These are phyloP conservation scores for Carnegiea gigantea DNA, from an alignment of 179 eudicot genomes.

Conservation along the genomic window DNA sequence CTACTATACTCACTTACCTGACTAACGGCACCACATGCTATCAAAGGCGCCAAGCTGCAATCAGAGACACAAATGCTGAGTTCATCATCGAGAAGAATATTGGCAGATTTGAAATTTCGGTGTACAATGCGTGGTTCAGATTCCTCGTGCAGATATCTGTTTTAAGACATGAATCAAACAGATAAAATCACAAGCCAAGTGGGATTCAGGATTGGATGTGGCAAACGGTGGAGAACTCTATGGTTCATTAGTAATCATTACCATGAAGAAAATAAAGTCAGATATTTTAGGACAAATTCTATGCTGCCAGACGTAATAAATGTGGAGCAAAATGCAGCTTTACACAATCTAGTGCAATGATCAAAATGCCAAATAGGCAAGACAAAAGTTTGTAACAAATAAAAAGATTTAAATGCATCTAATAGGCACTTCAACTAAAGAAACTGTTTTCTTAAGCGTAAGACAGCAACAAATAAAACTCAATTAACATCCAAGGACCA, in stretches of 20 bases:
- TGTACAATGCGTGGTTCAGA: constrained; percentile 90
- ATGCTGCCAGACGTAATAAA: too few relatives aligned
- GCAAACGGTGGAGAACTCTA: background rate
- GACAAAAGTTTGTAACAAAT: background rate
- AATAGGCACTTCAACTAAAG: background rate
- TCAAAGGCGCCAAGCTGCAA: constrained; percentile 87
- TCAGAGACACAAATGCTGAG: constrained; percentile 84
- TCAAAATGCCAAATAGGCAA: background rate
- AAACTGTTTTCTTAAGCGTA: background rate
- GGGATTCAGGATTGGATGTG: background rate
- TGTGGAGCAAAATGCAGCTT: background rate
- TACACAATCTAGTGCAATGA: background rate
- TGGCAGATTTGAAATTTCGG: constrained; percentile 89
- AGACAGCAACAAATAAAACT: background rate
- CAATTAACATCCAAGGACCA: background rate
- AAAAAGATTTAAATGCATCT: background rate
- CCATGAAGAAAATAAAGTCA: constrained; percentile 3
- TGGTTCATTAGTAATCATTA: background rate
- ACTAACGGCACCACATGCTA: constrained; percentile 70
- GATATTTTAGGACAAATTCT: background rate
- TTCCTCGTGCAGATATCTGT: constrained; percentile 89
- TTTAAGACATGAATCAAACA: constrained; percentile 15
- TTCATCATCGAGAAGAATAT: constrained; percentile 91
- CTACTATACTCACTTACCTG: constrained; percentile 52
- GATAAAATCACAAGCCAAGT: constrained; percentile 3